These are phyloP conservation scores for Pichia pseudocactophila DNA, from an alignment of 805 yeast genomes.

Conservation along the genomic window DNA sequence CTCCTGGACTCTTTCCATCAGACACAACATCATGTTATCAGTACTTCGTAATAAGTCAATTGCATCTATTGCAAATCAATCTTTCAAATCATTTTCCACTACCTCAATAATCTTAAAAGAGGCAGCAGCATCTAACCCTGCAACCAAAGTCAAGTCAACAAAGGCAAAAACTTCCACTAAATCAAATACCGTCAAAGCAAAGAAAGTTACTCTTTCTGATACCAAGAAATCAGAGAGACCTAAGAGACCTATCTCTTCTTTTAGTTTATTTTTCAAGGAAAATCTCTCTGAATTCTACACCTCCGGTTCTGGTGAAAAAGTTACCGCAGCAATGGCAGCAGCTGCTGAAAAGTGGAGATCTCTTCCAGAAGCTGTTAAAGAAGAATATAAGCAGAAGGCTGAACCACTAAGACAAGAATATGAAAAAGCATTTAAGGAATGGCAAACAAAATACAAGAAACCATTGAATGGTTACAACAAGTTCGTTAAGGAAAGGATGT, in stretches of 20 bases:
- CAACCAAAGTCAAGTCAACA: slow-evolving; percentile 1
- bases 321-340: slow-evolving; percentile 7
- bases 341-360: slow-evolving; percentile 16
- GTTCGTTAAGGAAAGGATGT: slow-evolving; percentile 15
- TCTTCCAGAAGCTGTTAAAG: slow-evolving; percentile 14
- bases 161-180: slow-evolving; percentile 9
- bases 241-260: slow-evolving; percentile 15
- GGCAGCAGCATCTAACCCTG: not conserved
- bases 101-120: not conserved
- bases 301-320: slow-evolving; percentile 2
- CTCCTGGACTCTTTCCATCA: no score
- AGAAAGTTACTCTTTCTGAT: slow-evolving; percentile 8
- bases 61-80: no score
- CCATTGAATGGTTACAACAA: slow-evolving; percentile 18
- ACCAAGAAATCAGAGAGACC: slow-evolving; percentile 16
- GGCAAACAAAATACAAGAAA: slow-evolving; percentile 20
- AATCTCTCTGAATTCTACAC: slow-evolving; percentile 6
- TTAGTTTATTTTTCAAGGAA: slow-evolving; percentile 13
- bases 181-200: slow-evolving; percentile 7
- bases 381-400: slow-evolving; percentile 7
- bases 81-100: no score
- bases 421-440: slow-evolving; percentile 13
- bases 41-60: no score
- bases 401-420: slow-evolving; percentile 8
- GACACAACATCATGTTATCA: no score